Evolutionary conservation across 2,329 filamentous ascomycete genomes (phyloP).

Genomic region (Polychaeton citri): DNA sequence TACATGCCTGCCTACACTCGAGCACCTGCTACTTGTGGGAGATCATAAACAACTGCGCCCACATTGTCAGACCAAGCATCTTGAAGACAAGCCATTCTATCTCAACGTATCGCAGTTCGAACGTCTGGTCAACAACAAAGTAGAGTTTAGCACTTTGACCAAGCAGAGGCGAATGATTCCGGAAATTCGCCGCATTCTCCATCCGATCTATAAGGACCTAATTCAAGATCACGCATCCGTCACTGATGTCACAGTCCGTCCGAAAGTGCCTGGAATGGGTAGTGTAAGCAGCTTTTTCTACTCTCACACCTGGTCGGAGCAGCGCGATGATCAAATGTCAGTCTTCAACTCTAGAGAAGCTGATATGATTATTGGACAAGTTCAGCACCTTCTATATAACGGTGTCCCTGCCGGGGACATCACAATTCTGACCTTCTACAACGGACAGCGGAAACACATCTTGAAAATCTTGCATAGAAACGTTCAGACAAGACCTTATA

Average conservation of each 20-base stretch:
- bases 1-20: conserved; percentile 46
- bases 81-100: conserved; percentile 48
- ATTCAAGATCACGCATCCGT: conserved; percentile 46
- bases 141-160: conserved; percentile 52
- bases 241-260: conserved; percentile 28
- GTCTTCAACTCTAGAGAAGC: conserved; percentile 60
- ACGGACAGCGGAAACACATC: conserved; percentile 61
- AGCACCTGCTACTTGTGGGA: conserved; percentile 58
- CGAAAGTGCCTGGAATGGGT: conserved; percentile 50
- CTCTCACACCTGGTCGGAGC: conserved; percentile 52
- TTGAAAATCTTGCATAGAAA: conserved; percentile 30
- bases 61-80: conserved; percentile 47
- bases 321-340: conserved; percentile 48
- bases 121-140: conserved; percentile 51
- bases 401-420: conserved; percentile 48
- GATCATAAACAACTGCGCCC: conserved; percentile 71
- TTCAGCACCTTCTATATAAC: conserved; percentile 58
- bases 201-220: conserved; percentile 48
- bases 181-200: conserved; percentile 47
- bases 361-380: conserved; percentile 60
- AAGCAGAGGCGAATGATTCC: conserved; percentile 63
- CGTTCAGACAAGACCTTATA: conserved; percentile 16
- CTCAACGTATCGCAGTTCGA: conserved; percentile 70
- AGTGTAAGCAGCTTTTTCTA: conserved; percentile 48
- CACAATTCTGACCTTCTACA: conserved; percentile 78